Evolutionary conservation across 805 yeast species (phyloP).

Genomic region (Saccharomycopsis oosterbeekiorum): DNA sequence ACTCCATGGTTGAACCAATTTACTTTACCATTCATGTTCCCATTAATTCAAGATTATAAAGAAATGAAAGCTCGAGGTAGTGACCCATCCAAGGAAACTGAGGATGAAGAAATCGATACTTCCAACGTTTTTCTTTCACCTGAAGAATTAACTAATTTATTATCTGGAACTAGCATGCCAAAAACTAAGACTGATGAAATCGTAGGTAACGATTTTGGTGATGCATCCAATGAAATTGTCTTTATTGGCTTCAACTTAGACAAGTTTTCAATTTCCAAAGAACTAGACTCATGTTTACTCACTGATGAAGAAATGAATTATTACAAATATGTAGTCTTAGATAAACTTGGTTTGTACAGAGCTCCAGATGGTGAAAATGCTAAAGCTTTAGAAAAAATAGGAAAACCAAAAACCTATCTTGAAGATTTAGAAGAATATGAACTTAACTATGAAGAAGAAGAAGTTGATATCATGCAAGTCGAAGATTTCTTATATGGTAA

Average conservation of each 20-base stretch:
- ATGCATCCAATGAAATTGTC: conserved; percentile 37
- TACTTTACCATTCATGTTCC: conserved; percentile 7
- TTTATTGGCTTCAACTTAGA: conserved; percentile 34
- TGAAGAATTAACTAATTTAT: conserved; percentile 23
- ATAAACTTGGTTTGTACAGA: conserved; percentile 5
- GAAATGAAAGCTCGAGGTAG: neutral
- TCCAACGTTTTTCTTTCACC: neutral
- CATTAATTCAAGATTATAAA: neutral
- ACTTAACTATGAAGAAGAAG: conserved; percentile 1
- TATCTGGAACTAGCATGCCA: conserved; percentile 26
- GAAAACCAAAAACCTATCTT: conserved; percentile 9
- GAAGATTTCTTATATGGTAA: conserved; percentile 6
- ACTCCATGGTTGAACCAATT: conserved; percentile 14
- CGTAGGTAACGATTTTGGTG: conserved; percentile 32
- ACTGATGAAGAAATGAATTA: conserved; percentile 29
- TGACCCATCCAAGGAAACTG: neutral
- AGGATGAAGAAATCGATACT: neutral
- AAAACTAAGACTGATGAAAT: conserved; percentile 27
- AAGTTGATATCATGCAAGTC: conserved; percentile 1
- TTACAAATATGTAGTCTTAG: conserved; percentile 6
- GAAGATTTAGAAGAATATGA: conserved; percentile 3
- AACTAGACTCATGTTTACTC: conserved; percentile 31
- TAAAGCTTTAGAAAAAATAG: neutral
- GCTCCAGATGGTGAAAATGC: neutral
- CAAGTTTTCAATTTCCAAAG: conserved; percentile 23